These are phyloP conservation scores for Pisolithus thermaeus DNA, from an alignment of 1,284 basidiomycete genomes.

Conservation along the genomic window DNA sequence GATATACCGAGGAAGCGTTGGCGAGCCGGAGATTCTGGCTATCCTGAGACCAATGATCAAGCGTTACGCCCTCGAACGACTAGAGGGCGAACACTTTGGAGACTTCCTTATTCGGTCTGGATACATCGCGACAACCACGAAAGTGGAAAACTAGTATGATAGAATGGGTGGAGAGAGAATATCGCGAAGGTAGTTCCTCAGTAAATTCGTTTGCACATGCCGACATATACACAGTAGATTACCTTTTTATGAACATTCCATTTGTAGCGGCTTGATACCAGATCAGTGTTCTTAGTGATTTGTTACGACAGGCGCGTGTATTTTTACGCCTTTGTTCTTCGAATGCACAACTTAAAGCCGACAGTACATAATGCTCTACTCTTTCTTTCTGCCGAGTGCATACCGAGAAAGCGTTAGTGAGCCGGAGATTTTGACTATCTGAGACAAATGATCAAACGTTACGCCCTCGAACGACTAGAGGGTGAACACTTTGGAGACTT, in stretches of 20 bases:
- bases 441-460: slow-evolving; percentile 88
- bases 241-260: not conserved
- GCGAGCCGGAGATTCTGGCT: slow-evolving; percentile 89
- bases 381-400: no score
- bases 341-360: no score
- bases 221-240: not conserved
- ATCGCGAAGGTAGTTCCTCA: slow-evolving; percentile 20
- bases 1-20: slow-evolving; percentile 87
- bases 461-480: slow-evolving; percentile 83
- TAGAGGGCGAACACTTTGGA: slow-evolving; percentile 90
- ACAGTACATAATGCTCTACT: no score
- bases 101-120: slow-evolving; percentile 91
- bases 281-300: no score
- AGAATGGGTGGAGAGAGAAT: slow-evolving; percentile 68
- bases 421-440: slow-evolving; percentile 91
- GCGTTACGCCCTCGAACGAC: slow-evolving; percentile 83
- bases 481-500: slow-evolving; percentile 96
- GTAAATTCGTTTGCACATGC: not conserved
- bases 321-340: no score
- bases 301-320: no score
- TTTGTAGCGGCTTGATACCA: not conserved
- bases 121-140: slow-evolving; percentile 75
- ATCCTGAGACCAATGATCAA: slow-evolving; percentile 93
- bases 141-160: slow-evolving; percentile 81
- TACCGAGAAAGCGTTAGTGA: slow-evolving; percentile 82